Evolutionary conservation across 192 early-diverging fungal species (phyloP).

Genomic region (Umbelopsis vinacea): DNA sequence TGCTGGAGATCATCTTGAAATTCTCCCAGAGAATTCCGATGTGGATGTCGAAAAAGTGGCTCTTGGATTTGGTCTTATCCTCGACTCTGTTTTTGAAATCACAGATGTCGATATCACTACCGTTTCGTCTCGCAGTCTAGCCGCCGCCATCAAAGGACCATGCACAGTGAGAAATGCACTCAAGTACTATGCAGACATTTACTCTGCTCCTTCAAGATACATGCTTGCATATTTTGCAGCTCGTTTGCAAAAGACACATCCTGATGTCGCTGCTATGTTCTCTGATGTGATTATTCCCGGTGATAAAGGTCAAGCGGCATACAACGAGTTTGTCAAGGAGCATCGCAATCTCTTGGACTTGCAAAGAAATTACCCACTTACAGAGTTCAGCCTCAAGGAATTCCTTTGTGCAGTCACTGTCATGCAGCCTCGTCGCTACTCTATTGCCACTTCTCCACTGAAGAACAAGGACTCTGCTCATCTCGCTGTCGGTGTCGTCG

Average conservation of each 20-base stretch:
- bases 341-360: constrained; percentile 55
- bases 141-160: constrained; percentile 43
- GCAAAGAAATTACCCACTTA: constrained; percentile 46
- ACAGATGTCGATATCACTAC: constrained; percentile 22
- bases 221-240: constrained; percentile 45
- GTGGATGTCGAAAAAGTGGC: constrained; percentile 49
- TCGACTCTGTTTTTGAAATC: constrained; percentile 57
- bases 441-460: constrained; percentile 74
- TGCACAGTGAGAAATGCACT: constrained; percentile 54
- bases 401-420: constrained; percentile 42
- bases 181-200: constrained; percentile 51
- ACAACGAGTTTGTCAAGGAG: constrained; percentile 44
- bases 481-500: constrained; percentile 39
- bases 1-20: constrained; percentile 62
- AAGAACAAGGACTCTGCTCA: constrained; percentile 27
- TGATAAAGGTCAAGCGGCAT: constrained; percentile 34
- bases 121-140: constrained; percentile 51
- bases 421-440: constrained; percentile 87
- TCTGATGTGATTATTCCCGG: constrained; percentile 37
- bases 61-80: constrained; percentile 47
- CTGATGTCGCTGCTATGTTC: constrained; percentile 41
- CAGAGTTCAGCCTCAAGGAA: constrained; percentile 41
- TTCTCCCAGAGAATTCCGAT: constrained; percentile 46
- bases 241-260: constrained; percentile 36
- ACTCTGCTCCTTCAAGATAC: constrained; percentile 44